Base-by-base conservation (phyloP, 164 flowering plant species). In the Magnolia changhungtana region DNA sequence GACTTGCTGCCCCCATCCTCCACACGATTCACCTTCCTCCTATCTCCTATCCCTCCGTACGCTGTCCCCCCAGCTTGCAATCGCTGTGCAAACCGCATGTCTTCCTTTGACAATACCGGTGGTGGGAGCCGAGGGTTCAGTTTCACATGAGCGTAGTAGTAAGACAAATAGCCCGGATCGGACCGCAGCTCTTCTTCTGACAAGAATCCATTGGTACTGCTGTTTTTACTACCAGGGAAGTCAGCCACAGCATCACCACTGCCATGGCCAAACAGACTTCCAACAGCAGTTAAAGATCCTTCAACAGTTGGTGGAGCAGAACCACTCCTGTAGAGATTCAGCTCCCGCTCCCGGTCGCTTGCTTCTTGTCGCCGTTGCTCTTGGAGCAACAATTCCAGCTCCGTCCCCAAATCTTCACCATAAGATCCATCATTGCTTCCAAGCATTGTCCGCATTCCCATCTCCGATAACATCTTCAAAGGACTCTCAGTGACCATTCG, bases 301-400 rank as follows among this genome's bases (percentile, higher is more conserved):
- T 94, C 96, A 10, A 94, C 91, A 0, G 96, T 90, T 7, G 98
- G 98, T 18, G 96, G 98, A 6, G 98, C 97, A 1, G 97, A 91
- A 31, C 96, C 96, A 76, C 97, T 94, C 68, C 98, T 70, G 76
- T 75, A 90, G 21, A 86, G 76, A 55, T 73, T 87, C 70, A 89
- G 84, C 72, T 91, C 96, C 74, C 81, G 84, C 80, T 90, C 95
- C n/a, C 86, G 80, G 78, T 87, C 94, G 78, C 80, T 80, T 74
- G 76, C 76, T 20, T 82, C 83, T 61, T 83, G 85, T 77, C 81
- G 78, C 72, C 83, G 72, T 75, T 87, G 85, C 73, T 90, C 89
- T 24, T 88, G 72, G 10, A 86, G 81, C 78, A 92, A 70, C 67
- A 78, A 51, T 61, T 81, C 87, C 2, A 86, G 71, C 76, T 85